These are phyloP conservation scores for Boletus eberwhitei DNA, from an alignment of 768 basidiomycete genomes.

Conservation along the genomic window DNA sequence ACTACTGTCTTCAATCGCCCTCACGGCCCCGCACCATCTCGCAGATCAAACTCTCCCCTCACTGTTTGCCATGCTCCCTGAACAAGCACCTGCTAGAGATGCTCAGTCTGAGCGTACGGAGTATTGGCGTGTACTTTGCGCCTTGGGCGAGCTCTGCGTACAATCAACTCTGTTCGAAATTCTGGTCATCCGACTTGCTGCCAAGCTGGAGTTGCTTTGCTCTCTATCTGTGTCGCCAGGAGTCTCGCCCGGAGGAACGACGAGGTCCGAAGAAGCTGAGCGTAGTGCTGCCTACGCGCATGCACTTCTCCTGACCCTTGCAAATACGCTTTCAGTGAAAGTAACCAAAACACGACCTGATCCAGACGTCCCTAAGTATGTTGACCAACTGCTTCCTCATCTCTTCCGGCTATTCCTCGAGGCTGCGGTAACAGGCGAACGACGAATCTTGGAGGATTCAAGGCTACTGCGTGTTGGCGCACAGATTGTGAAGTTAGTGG, in stretches of 20 bases:
- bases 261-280: constrained; percentile 44
- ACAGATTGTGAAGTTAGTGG: constrained; percentile 63
- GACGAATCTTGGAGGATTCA: constrained; percentile 35
- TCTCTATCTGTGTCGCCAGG: constrained; percentile 24
- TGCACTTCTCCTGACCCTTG: constrained; percentile 71
- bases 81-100: constrained; percentile 52
- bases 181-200: constrained; percentile 70
- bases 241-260: not conserved
- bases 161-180: constrained; percentile 80
- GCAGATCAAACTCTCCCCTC: constrained; percentile 75
- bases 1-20: constrained; percentile 61
- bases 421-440: constrained; percentile 31
- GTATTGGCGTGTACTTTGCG: constrained; percentile 64
- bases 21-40: constrained; percentile 58
- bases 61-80: constrained; percentile 74
- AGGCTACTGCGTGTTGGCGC: constrained; percentile 43
- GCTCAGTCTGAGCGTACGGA: constrained; percentile 54
- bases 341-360: constrained; percentile 45
- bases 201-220: constrained; percentile 74
- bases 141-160: constrained; percentile 69
- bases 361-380: constrained; percentile 74
- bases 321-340: constrained; percentile 56
- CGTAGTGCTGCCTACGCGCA: constrained; percentile 80
- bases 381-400: constrained; percentile 69
- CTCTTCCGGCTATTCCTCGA: constrained; percentile 64